phyloP scores from a whole-genome alignment of 768 basidiomycete species.

The Paxillus involutus region DNA sequence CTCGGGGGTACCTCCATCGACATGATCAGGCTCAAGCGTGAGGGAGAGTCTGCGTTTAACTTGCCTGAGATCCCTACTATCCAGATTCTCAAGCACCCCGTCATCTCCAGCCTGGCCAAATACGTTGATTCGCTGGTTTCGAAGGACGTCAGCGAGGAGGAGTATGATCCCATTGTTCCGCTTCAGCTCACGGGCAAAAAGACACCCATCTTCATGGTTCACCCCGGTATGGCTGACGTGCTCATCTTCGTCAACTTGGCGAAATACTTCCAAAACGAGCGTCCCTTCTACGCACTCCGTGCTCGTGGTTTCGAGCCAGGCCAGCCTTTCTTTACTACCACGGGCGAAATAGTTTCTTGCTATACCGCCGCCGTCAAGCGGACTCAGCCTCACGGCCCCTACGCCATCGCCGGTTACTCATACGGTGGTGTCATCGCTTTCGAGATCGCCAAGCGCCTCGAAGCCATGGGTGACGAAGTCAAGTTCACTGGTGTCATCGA shows the following conservation, averaged over 20 bases:
- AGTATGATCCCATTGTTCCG: constrained; percentile 42
- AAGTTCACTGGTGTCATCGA: constrained; percentile 36
- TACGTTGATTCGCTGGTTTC: constrained; percentile 31
- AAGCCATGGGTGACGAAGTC: constrained; percentile 27
- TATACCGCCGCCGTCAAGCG: constrained; percentile 32
- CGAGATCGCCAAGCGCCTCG: constrained; percentile 34
- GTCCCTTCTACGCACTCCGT: constrained; percentile 38
- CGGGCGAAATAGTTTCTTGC: constrained; percentile 33
- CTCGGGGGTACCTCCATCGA: constrained; percentile 43
- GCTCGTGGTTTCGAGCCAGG: constrained; percentile 37
- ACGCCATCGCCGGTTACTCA: constrained; percentile 38
- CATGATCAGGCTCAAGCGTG: constrained; percentile 31
- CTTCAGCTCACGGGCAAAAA: constrained; percentile 37
- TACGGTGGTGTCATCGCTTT: constrained; percentile 39
- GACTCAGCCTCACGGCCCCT: constrained; percentile 31
- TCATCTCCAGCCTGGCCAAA: constrained; percentile 29
- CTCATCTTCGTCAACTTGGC: constrained; percentile 39
- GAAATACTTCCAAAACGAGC: constrained; percentile 31
- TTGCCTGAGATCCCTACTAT: constrained; percentile 38
- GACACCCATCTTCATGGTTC: constrained; percentile 40
- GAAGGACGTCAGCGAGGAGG: constrained; percentile 14
- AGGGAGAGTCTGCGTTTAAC: constrained; percentile 27
- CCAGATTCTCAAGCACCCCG: constrained; percentile 36
- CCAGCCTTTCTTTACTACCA: constrained; percentile 29
- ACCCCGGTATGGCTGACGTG: constrained; percentile 38